These are phyloP conservation scores for Aspergillus bridgeri DNA, from an alignment of 495 filamentous ascomycete genomes.

Conservation along the genomic window DNA sequence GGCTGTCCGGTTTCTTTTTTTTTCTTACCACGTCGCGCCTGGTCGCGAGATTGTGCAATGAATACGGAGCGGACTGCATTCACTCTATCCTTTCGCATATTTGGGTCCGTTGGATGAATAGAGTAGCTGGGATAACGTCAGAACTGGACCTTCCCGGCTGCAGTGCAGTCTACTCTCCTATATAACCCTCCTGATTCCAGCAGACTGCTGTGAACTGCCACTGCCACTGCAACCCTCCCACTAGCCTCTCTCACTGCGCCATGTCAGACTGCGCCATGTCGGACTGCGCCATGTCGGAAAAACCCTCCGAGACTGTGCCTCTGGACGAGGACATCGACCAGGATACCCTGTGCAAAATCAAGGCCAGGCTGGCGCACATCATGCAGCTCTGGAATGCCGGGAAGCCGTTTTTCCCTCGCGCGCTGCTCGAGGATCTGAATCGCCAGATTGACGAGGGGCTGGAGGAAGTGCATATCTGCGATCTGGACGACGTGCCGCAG, in stretches of 20 bases:
- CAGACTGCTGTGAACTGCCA: too few relatives aligned
- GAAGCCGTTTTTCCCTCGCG: constrained; percentile 23
- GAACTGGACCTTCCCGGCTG: neutral
- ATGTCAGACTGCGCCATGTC: too few relatives aligned
- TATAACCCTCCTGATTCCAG: neutral
- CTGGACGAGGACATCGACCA: constrained; percentile 5
- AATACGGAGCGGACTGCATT: too few relatives aligned
- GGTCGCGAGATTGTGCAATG: too few relatives aligned
- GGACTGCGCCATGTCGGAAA: constrained; percentile 1
- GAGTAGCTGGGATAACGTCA: neutral
- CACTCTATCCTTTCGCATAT: too few relatives aligned
- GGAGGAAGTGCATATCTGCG: constrained; percentile 16
- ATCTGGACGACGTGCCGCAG: constrained; percentile 15
- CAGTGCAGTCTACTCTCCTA: neutral
- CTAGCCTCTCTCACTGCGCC: too few relatives aligned
- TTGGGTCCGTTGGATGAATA: too few relatives aligned
- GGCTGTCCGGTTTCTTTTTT: too few relatives aligned
- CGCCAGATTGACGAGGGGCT: constrained; percentile 16
- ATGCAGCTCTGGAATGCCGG: constrained; percentile 13
- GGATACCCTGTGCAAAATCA: constrained; percentile 8
- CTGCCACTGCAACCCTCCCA: too few relatives aligned
- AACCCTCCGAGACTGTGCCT: neutral
- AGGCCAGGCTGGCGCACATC: constrained; percentile 10
- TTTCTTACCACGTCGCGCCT: too few relatives aligned
- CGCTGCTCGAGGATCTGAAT: constrained; percentile 18